Conservation (phyloP, 768 basidiomycete genomes). For the Serendipita sp. region DNA sequence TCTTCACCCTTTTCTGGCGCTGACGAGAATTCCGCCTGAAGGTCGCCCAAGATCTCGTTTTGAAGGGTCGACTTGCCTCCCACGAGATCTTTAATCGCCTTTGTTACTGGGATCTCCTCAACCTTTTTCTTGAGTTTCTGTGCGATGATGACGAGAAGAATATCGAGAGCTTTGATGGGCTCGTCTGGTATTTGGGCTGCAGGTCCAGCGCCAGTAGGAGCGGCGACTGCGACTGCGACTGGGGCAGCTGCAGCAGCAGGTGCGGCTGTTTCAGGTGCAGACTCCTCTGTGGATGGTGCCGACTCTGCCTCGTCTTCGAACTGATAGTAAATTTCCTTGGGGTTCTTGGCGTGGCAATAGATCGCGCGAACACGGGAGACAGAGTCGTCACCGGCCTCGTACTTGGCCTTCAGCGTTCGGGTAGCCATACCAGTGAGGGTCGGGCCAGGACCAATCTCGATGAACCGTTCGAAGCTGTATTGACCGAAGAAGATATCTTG, state of each 20-base stretch:
- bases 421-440: slow-evolving; percentile 91
- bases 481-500: slow-evolving; percentile 84
- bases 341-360: slow-evolving; percentile 86
- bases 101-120: slow-evolving; percentile 73
- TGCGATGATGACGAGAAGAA: slow-evolving; percentile 75
- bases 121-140: slow-evolving; percentile 97
- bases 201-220: slow-evolving; percentile 38
- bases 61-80: slow-evolving; percentile 97
- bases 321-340: slow-evolving; percentile 94
- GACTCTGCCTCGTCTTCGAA: slow-evolving; percentile 70
- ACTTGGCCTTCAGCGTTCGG: slow-evolving; percentile 83
- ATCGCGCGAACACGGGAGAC: slow-evolving; percentile 62
- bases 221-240: slow-evolving; percentile 22
- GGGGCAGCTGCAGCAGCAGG: slow-evolving; percentile 25
- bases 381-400: slow-evolving; percentile 79
- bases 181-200: slow-evolving; percentile 72
- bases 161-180: slow-evolving; percentile 81
- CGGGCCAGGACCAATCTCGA: slow-evolving; percentile 92
- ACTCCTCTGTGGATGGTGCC: slow-evolving; percentile 21
- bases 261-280: slow-evolving; percentile 20
- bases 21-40: slow-evolving; percentile 85
- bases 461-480: slow-evolving; percentile 80
- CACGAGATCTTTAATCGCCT: slow-evolving; percentile 96
- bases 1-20: slow-evolving; percentile 99
- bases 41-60: slow-evolving; percentile 94